Evolutionary conservation across 306 rosid species (phyloP).

Genomic region (Trifolium subterraneum): DNA sequence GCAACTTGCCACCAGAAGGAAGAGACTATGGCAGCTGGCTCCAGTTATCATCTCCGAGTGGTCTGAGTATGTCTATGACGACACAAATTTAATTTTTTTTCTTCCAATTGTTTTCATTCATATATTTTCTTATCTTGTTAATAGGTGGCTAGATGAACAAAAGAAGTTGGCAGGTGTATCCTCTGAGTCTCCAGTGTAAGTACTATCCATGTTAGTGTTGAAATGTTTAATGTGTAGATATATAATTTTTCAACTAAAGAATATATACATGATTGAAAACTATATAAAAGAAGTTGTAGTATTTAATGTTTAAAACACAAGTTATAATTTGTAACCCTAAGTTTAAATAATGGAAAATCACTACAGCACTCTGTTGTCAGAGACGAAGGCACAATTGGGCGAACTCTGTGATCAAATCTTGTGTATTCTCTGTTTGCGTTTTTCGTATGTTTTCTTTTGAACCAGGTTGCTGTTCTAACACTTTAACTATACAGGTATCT

Average conservation of each 20-base stretch:
- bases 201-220: conserved; percentile 25
- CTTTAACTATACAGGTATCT: conserved; percentile 60
- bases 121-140: neutral
- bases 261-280: neutral
- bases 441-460: neutral
- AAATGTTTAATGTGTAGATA: neutral
- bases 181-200: conserved; percentile 95
- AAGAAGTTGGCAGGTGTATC: conserved; percentile 83
- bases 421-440: neutral
- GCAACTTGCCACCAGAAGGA: conserved; percentile 63
- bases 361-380: neutral
- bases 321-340: neutral
- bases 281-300: neutral
- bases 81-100: conserved; percentile 11
- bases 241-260: too few species aligned
- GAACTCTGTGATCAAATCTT: neutral
- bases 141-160: conserved; percentile 91
- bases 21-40: conserved; percentile 84
- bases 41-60: conserved; percentile 68
- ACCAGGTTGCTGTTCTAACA: neutral
- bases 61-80: conserved; percentile 65
- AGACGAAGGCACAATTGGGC: neutral
- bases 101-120: neutral
- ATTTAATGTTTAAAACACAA: neutral
- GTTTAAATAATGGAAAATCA: neutral